Conservation (phyloP, 257 asterid genomes). For the Cordia subcordata region DNA sequence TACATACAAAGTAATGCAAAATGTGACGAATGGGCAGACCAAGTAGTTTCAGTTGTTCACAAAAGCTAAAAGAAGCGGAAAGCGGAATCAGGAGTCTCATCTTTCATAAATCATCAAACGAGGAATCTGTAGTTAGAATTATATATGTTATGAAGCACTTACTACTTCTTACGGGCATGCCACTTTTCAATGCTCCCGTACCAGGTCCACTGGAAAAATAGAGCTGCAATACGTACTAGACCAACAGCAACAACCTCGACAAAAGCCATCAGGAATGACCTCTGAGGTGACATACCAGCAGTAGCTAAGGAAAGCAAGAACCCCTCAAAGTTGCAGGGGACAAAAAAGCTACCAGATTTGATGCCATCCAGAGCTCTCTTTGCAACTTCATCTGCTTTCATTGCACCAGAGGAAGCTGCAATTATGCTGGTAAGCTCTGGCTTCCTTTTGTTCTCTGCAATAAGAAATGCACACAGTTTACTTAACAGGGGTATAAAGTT, state of each 20-base stretch:
- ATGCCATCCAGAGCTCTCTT: constrained; percentile 59
- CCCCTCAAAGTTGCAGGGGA: constrained; percentile 89
- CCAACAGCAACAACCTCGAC: constrained; percentile 69
- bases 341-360: constrained; percentile 55
- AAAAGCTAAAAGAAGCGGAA: neutral
- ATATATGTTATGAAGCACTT: constrained; percentile 7
- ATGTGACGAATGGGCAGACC: too few species aligned
- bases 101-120: too few species aligned
- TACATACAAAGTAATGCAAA: too few species aligned
- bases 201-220: constrained; percentile 92
- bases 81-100: neutral
- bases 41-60: too few species aligned
- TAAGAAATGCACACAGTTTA: neutral
- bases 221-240: constrained; percentile 60
- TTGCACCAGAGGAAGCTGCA: constrained; percentile 74
- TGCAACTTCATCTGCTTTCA: constrained; percentile 75
- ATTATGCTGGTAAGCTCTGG: constrained; percentile 59
- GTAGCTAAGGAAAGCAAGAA: constrained; percentile 62
- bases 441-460: constrained; percentile 63
- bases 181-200: constrained; percentile 62
- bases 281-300: constrained; percentile 93
- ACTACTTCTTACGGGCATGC: constrained; percentile 41
- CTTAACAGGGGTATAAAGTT: neutral
- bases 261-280: constrained; percentile 73
- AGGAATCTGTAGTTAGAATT: neutral